Evolutionary conservation across 176 grass and related monocot genomes (phyloP).

Genomic region (Lolium perenne): DNA sequence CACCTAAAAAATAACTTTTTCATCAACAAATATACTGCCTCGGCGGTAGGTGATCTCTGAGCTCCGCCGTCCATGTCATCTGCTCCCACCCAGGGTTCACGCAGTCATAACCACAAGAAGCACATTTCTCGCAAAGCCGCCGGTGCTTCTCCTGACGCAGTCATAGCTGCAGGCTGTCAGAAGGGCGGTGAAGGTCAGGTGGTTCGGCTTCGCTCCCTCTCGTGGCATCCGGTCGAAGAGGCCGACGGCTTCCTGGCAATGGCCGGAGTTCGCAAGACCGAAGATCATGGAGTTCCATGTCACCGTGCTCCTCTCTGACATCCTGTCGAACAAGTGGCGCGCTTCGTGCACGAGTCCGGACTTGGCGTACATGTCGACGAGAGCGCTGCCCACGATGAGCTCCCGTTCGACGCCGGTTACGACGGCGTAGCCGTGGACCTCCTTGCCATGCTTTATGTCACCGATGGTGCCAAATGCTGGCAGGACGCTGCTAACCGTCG

Average conservation of each 20-base stretch:
- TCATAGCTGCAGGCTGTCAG: slow-evolving; percentile 67
- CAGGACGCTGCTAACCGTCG: slow-evolving; percentile 61
- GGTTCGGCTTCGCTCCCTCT: slow-evolving; percentile 36
- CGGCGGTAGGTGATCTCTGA: no score
- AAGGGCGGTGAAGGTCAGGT: slow-evolving; percentile 67
- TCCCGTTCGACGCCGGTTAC: slow-evolving; percentile 43
- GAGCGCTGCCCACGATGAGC: slow-evolving; percentile 55
- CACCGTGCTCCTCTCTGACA: slow-evolving; percentile 55
- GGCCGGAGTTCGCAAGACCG: slow-evolving; percentile 61
- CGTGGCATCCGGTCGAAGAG: slow-evolving; percentile 56
- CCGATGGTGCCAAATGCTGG: slow-evolving; percentile 63
- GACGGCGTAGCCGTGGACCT: slow-evolving; percentile 62
- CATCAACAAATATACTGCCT: no score
- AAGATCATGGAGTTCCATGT: slow-evolving; percentile 86
- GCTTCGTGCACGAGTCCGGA: slow-evolving; percentile 57
- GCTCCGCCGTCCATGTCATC: no score
- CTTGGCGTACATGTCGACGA: slow-evolving; percentile 75
- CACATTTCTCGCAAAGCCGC: no score
- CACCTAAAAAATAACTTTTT: no score
- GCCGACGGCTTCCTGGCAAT: slow-evolving; percentile 53
- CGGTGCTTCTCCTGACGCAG: no score
- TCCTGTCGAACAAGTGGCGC: slow-evolving; percentile 47
- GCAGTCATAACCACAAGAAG: no score
- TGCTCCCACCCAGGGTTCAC: no score
- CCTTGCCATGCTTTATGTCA: slow-evolving; percentile 63